Base-by-base conservation (phyloP, 257 asterid genomes). In the Petrea volubilis region DNA sequence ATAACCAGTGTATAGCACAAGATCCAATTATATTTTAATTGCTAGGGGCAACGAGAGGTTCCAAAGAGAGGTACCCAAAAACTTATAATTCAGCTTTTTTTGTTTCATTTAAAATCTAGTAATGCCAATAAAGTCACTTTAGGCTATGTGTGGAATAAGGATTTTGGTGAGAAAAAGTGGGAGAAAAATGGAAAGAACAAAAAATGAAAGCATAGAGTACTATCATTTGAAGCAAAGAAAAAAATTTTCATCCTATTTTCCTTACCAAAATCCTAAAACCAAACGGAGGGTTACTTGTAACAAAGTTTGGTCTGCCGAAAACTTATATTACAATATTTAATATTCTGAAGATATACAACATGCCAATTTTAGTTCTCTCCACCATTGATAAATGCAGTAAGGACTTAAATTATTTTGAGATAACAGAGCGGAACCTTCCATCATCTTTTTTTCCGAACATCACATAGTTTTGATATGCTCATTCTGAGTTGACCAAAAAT, bases 401-500 rank as follows among this genome's bases (percentile, higher is more conserved):
- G 60, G 14, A 59, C 33, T 10, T 40, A 38, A 3, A 1, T 38
- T 28, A n/a, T 43, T 14, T 43, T 10, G 17, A 58, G 29, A 34
- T 46, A 29, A 18, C 36, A 29, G 29, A 29, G 12, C 21, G 24
- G 55, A 56, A 40, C 64, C n/a, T 18, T 56, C 8, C 74, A 66
- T 18, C 20, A 24, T 14, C 34, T 56, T 9, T 64, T n/a, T 38
- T 60, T 23, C 34, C 24, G 7, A 13, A 8, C 23, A 53, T 11
- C 7, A 29, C 8, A 28, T 41, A 23, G 52, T 43, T 59, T 67
- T 49, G 43, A 56, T 8, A 41, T 11, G 28, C 24, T 63, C 10
- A 36, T 10, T 58, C 50, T 33, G 64, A 46, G 29, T n/a, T 41
- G 63, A 63, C 53, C 31, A 50, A 75, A 40, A 73, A 34, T 9